Conservation (phyloP, 768 basidiomycete species). For the Xerocomellus chrysenteron region DNA sequence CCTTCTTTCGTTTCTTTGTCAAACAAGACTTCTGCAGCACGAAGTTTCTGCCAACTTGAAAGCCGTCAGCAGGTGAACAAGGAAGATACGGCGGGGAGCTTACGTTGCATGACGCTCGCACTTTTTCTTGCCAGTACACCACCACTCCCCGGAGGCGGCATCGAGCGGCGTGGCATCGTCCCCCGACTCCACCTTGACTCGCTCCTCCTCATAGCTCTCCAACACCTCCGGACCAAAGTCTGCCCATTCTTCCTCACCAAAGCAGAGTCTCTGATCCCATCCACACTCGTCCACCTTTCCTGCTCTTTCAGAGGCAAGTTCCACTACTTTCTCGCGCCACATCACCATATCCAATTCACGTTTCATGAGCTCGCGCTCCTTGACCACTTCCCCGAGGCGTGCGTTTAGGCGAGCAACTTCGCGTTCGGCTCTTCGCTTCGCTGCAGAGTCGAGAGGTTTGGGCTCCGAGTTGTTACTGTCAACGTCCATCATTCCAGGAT, state of each 20-base stretch:
- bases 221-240: constrained; percentile 66
- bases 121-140: constrained; percentile 73
- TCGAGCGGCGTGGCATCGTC: constrained; percentile 43
- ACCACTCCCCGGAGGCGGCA: constrained; percentile 54
- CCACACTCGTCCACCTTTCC: constrained; percentile 73
- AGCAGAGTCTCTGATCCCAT: constrained; percentile 84
- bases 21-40: constrained; percentile 66
- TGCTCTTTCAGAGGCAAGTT: constrained; percentile 66
- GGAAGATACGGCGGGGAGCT: constrained; percentile 15
- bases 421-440: constrained; percentile 51
- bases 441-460: constrained; percentile 30
- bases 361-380: constrained; percentile 62
- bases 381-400: constrained; percentile 56
- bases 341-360: constrained; percentile 65
- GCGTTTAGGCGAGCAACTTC: constrained; percentile 54
- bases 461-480: constrained; percentile 4
- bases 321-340: constrained; percentile 69
- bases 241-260: constrained; percentile 77
- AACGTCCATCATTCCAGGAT: constrained; percentile 25
- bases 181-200: constrained; percentile 31
- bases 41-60: constrained; percentile 76
- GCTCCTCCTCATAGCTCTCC: constrained; percentile 64
- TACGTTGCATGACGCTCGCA: constrained; percentile 82
- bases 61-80: constrained; percentile 5
- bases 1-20: constrained; percentile 78